Evolutionary conservation across 495 filamentous ascomycete species (phyloP).

Genomic region (Aeminium ludgeri): DNA sequence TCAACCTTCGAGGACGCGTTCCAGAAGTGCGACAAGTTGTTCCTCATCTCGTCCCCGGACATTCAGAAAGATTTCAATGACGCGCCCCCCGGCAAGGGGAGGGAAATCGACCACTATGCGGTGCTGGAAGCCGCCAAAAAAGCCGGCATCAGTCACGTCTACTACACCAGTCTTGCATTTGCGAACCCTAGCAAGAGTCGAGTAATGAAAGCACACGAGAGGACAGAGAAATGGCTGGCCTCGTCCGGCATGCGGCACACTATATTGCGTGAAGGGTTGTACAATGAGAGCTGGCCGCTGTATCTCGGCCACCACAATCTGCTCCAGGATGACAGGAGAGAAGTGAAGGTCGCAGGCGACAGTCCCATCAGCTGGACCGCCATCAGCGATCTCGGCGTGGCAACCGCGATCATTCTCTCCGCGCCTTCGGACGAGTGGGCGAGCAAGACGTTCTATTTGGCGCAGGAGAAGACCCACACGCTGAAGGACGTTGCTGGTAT

Average conservation of each 20-base stretch:
- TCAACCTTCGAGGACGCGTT: conserved; percentile 24
- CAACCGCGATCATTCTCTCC: conserved; percentile 24
- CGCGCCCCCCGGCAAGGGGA: conserved; percentile 20
- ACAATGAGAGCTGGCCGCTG: conserved; percentile 50
- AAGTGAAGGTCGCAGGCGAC: conserved; percentile 27
- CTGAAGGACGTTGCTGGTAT: conserved; percentile 25
- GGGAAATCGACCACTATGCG: conserved; percentile 31
- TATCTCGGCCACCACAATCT: conserved; percentile 47
- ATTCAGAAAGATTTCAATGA: conserved; percentile 23
- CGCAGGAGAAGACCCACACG: conserved; percentile 18
- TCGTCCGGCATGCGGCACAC: conserved; percentile 31
- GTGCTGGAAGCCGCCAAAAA: conserved; percentile 42
- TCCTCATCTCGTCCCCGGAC: conserved; percentile 33
- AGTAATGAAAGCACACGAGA: conserved; percentile 55
- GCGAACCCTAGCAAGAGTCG: conserved; percentile 31
- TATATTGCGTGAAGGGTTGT: conserved; percentile 44
- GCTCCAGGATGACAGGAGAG: conserved; percentile 15
- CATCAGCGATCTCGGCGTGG: conserved; percentile 30
- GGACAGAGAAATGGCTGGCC: conserved; percentile 42
- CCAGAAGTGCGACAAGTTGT: conserved; percentile 28
- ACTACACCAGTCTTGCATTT: conserved; percentile 52
- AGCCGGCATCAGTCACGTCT: conserved; percentile 44
- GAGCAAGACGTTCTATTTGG: conserved; percentile 27
- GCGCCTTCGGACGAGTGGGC: conserved; percentile 18
- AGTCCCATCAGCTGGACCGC: conserved; percentile 29